Evolutionary conservation across 768 basidiomycete species (phyloP).

Genomic region (Leccinum uliginosum): DNA sequence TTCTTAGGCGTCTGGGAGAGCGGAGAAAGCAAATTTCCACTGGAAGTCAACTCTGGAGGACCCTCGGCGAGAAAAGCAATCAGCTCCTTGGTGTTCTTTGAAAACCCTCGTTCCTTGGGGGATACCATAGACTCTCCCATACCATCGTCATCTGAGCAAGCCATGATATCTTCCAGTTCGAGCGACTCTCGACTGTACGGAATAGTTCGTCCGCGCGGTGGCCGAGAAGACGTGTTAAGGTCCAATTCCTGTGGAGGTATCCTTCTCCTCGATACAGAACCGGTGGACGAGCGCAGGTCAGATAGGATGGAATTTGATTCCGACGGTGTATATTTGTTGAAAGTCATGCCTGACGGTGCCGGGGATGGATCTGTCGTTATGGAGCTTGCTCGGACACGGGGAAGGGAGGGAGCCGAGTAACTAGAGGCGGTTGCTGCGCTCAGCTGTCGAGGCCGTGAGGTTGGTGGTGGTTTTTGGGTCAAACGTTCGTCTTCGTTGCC

Average conservation of each 20-base stretch:
- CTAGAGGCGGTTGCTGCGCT: slow-evolving; percentile 41
- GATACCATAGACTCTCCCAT: slow-evolving; percentile 31
- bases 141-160: slow-evolving; percentile 60
- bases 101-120: slow-evolving; percentile 40
- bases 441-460: slow-evolving; percentile 42
- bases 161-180: slow-evolving; percentile 74
- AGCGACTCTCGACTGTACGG: slow-evolving; percentile 62
- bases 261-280: slow-evolving; percentile 19
- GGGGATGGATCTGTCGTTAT: slow-evolving; percentile 29
- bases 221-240: slow-evolving; percentile 21
- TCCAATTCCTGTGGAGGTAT: slow-evolving; percentile 27
- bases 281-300: slow-evolving; percentile 22
- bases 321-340: slow-evolving; percentile 28
- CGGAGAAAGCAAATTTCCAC: slow-evolving; percentile 42
- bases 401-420: slow-evolving; percentile 22
- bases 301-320: slow-evolving; percentile 28
- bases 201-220: slow-evolving; percentile 40
- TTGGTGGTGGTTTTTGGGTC: slow-evolving; percentile 31
- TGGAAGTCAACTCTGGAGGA: slow-evolving; percentile 39
- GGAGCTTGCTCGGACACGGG: slow-evolving; percentile 30
- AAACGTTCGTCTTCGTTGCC: slow-evolving; percentile 53
- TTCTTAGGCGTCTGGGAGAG: slow-evolving; percentile 35
- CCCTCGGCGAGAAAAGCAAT: slow-evolving; percentile 58
- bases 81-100: slow-evolving; percentile 44
- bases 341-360: slow-evolving; percentile 5